Percentiles rank a stretch among this genome's conserved stretches.
phyloP scores from a whole-genome alignment of 768 basidiomycete genomes.

The Pleurotus sapidus region DNA sequence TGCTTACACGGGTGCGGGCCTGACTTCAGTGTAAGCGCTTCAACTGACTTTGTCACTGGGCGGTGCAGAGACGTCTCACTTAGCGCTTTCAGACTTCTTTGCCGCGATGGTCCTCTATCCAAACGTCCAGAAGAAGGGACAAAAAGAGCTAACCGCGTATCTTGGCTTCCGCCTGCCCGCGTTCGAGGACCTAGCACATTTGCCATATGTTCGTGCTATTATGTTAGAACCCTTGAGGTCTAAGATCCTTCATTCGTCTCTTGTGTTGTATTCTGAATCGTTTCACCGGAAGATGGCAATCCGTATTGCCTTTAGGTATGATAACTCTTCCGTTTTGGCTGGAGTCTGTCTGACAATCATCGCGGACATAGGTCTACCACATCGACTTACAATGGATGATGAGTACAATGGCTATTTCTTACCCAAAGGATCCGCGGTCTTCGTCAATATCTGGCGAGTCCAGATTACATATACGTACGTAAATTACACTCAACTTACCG shows the following conservation, averaged over 20 bases:
- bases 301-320: conserved; percentile 13
- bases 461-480: not conserved
- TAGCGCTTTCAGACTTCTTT: conserved; percentile 19
- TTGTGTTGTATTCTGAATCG: too few species aligned
- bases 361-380: conserved; percentile 10
- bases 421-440: conserved; percentile 26
- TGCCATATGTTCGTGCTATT: conserved; percentile 31
- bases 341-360: not conserved
- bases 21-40: not conserved
- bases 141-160: conserved; percentile 28
- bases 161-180: conserved; percentile 25
- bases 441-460: conserved; percentile 33
- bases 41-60: conserved; percentile 11
- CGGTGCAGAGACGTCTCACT: conserved; percentile 24
- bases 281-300: conserved; percentile 3
- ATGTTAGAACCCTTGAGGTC: conserved; percentile 24
- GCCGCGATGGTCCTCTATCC: conserved; percentile 27
- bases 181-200: conserved; percentile 20
- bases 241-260: not conserved
- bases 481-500: not conserved
- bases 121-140: conserved; percentile 23
- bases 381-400: conserved; percentile 21
- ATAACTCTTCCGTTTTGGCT: not conserved
- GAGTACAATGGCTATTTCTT: conserved; percentile 28
- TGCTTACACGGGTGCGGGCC: conserved; percentile 11